Percentiles rank a stretch among this genome's conserved stretches.
Evolutionary conservation across 345 rosid genomes (phyloP).

Genomic region (Syzygium oleosum): DNA sequence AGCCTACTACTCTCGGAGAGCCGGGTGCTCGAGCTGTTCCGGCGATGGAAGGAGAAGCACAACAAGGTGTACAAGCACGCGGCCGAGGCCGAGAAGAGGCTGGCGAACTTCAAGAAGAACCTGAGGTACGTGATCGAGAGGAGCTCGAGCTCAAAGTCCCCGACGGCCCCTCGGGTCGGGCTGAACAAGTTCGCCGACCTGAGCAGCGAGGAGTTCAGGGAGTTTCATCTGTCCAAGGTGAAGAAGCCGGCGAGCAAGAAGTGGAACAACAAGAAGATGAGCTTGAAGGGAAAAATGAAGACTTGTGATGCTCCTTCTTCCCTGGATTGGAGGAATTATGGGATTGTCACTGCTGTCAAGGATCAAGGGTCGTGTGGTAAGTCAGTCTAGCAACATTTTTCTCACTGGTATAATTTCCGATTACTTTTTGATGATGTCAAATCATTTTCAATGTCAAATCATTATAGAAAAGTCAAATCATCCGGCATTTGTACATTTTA

Average conservation of each 20-base stretch:
- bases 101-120: constrained; percentile 34
- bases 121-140: constrained; percentile 39
- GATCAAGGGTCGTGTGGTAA: constrained; percentile 56
- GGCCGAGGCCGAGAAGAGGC: constrained; percentile 37
- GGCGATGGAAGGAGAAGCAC: constrained; percentile 41
- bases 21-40: constrained; percentile 33
- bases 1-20: constrained; percentile 29
- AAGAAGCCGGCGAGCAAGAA: constrained; percentile 26
- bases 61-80: constrained; percentile 34
- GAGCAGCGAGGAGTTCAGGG: constrained; percentile 52
- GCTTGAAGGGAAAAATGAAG: constrained; percentile 8
- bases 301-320: constrained; percentile 42
- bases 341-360: constrained; percentile 45
- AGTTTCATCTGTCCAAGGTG: constrained; percentile 30
- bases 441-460: not conserved
- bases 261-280: not conserved
- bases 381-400: not conserved
- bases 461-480: not conserved
- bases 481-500: not conserved
- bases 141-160: constrained; percentile 1
- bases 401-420: not conserved
- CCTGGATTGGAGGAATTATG: constrained; percentile 63
- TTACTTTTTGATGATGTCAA: not conserved
- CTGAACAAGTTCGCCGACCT: constrained; percentile 61
- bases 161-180: constrained; percentile 26